Percentiles rank a stretch among this genome's conserved stretches.
phyloP scores from a whole-genome alignment of 108 stramenopile species.

The Skeletonema menzelii region DNA sequence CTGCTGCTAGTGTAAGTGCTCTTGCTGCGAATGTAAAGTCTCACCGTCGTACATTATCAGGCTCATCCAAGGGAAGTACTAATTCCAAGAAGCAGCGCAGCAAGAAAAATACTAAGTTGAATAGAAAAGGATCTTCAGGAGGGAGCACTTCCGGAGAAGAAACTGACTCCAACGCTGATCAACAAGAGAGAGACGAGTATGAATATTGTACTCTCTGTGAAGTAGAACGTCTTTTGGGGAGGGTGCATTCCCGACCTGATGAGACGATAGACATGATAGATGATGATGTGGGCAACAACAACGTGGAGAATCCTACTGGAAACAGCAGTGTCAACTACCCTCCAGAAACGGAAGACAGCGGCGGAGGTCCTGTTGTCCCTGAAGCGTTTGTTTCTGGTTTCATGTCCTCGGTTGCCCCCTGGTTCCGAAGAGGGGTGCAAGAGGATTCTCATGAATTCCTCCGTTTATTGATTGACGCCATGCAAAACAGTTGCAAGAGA shows the following conservation, averaged over 20 bases:
- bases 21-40: constrained; percentile 5
- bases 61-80: constrained; percentile 2
- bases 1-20: constrained; percentile 13
- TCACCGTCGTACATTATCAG: constrained; percentile 14
- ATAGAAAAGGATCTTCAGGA: constrained; percentile 10
- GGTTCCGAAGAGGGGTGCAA: constrained; percentile 92
- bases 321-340: not conserved
- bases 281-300: constrained; percentile 1
- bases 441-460: constrained; percentile 99
- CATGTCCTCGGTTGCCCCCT: constrained; percentile 80
- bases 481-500: constrained; percentile 83
- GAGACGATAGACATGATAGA: not conserved
- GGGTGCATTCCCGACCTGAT: constrained; percentile 54
- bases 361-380: constrained; percentile 61
- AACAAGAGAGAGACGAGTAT: not conserved
- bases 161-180: constrained; percentile 10
- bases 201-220: constrained; percentile 85
- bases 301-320: not conserved
- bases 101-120: not conserved
- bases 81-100: constrained; percentile 3
- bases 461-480: constrained; percentile 92
- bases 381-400: constrained; percentile 77
- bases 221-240: constrained; percentile 63
- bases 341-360: not conserved
- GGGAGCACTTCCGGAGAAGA: constrained; percentile 15